Evolutionary conservation across 345 rosid species (phyloP).

Genomic region (Populus simonii): DNA sequence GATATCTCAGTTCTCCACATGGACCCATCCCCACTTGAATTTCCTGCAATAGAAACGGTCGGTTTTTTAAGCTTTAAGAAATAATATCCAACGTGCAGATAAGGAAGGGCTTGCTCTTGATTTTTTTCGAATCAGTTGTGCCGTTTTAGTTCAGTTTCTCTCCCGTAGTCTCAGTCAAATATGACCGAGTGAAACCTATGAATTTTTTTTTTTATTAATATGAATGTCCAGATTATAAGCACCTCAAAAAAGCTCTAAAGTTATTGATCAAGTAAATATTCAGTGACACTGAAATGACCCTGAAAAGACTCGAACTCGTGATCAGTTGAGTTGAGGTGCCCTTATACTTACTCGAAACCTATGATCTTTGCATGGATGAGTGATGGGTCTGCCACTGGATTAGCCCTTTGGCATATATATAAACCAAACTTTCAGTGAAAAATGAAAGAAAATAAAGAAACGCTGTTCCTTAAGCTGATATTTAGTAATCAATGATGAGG

Average conservation of each 20-base stretch:
- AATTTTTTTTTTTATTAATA: too few species aligned
- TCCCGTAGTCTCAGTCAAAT: neutral
- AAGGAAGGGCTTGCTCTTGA: neutral
- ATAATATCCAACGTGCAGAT: neutral
- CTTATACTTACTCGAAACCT: too few species aligned
- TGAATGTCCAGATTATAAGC: too few species aligned
- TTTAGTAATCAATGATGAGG: too few species aligned
- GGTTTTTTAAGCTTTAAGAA: neutral
- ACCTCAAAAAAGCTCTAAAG: too few species aligned
- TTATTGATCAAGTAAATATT: too few species aligned
- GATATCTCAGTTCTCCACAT: constrained; percentile 91
- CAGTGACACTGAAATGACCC: too few species aligned
- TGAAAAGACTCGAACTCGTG: too few species aligned
- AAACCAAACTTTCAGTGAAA: neutral
- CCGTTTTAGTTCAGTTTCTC: neutral
- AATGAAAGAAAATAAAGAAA: neutral
- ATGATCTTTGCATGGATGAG: neutral
- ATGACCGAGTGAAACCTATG: neutral
- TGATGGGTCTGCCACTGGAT: neutral
- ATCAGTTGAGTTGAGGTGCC: too few species aligned
- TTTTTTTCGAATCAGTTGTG: neutral
- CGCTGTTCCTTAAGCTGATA: neutral
- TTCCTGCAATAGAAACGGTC: constrained; percentile 55
- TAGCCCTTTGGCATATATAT: neutral
- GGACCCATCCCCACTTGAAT: constrained; percentile 98